phyloP scores from a whole-genome alignment of 2,329 filamentous ascomycete species.

The Dothideomycetes sp. region DNA sequence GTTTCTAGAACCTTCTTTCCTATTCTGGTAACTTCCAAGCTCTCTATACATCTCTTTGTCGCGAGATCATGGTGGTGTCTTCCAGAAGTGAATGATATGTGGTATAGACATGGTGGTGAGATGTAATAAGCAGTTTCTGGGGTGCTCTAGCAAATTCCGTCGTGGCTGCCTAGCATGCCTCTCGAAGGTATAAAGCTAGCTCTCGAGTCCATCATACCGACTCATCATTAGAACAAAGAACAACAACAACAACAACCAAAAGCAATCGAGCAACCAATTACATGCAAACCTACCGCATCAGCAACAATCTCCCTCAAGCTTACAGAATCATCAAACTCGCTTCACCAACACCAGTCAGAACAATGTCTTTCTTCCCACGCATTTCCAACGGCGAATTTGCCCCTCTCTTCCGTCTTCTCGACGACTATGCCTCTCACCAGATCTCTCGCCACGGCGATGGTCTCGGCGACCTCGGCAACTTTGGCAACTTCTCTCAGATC shows the following conservation, averaged over 20 bases:
- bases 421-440: constrained; percentile 35
- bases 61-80: constrained; percentile 5
- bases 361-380: constrained; percentile 28
- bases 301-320: constrained; percentile 23
- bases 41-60: constrained; percentile 18
- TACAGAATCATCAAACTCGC: constrained; percentile 21
- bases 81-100: constrained; percentile 3
- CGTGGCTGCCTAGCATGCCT: neutral
- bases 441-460: constrained; percentile 19
- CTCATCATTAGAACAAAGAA: constrained; percentile 21
- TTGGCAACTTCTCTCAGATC: constrained; percentile 21
- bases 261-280: constrained; percentile 14
- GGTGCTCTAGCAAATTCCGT: constrained; percentile 2
- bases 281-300: constrained; percentile 22
- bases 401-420: constrained; percentile 38
- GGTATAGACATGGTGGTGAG: neutral
- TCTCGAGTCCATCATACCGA: neutral
- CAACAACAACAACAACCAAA: constrained; percentile 16
- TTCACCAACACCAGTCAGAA: constrained; percentile 21
- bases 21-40: constrained; percentile 31
- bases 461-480: constrained; percentile 9
- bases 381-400: constrained; percentile 28
- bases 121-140: constrained; percentile 2
- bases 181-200: constrained; percentile 9
- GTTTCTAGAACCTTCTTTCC: constrained; percentile 12